These are phyloP conservation scores for Gentiana dahurica DNA, from an alignment of 257 asterid genomes.

Conservation along the genomic window DNA sequence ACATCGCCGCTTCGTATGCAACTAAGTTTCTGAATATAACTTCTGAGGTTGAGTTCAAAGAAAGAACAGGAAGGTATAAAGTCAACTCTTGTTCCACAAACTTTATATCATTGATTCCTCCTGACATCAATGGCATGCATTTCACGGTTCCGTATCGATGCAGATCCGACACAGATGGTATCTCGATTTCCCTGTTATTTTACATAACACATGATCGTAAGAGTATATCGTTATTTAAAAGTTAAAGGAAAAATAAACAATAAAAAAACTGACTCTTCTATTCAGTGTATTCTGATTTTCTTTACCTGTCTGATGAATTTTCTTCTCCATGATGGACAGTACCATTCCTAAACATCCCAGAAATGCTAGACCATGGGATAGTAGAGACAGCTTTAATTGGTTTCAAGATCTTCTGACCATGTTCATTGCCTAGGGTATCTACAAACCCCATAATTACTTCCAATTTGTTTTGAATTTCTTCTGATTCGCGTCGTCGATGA, in stretches of 20 bases:
- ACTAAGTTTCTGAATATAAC: conserved; percentile 36
- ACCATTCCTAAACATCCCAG: conserved; percentile 8
- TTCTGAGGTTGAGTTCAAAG: conserved; percentile 24
- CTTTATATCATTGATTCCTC: conserved; percentile 16
- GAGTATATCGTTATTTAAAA: no score
- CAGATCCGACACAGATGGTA: conserved; percentile 19
- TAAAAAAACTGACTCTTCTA: no score
- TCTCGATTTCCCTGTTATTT: conserved; percentile 3
- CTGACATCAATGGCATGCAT: conserved; percentile 9
- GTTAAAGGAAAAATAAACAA: no score
- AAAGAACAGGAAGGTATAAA: conserved; percentile 34
- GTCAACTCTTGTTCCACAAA: conserved; percentile 13
- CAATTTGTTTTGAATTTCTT: conserved; percentile 1
- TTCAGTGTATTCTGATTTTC: no score
- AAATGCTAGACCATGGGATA: conserved; percentile 19
- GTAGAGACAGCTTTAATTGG: conserved; percentile 9
- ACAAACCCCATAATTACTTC: conserved; percentile 11
- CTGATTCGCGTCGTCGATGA: conserved; percentile 1
- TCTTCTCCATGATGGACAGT: background rate
- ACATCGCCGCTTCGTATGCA: conserved; percentile 34
- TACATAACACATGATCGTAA: no score
- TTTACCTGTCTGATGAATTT: background rate
- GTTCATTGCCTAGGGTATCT: conserved; percentile 8
- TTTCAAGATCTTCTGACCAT: conserved; percentile 2
- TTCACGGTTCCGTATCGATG: conserved; percentile 9